Percentiles rank a stretch among this genome's conserved stretches.
Conservation (phyloP, 2,329 filamentous ascomycete genomes). For the Cryphonectria parasitica region DNA sequence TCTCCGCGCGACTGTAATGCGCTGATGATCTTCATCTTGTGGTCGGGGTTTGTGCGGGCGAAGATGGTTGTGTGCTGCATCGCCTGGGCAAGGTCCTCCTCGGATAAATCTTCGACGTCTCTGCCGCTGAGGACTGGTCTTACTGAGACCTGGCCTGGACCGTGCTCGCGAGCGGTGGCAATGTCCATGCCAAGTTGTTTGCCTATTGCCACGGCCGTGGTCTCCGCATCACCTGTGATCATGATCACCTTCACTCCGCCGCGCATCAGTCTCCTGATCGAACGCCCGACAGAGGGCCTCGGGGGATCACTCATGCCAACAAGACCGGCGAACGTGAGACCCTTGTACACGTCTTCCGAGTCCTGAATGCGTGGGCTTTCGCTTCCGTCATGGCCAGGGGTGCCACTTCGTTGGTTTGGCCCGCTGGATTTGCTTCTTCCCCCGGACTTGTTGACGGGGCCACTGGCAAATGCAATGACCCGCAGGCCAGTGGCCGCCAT, state of each 20-base stretch:
- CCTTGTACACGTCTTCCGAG: slow-evolving; percentile 75
- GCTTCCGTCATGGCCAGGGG: slow-evolving; percentile 48
- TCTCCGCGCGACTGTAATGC: slow-evolving; percentile 91
- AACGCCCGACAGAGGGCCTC: slow-evolving; percentile 83
- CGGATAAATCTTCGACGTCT: slow-evolving; percentile 90
- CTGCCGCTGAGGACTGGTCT: slow-evolving; percentile 82
- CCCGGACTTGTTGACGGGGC: slow-evolving; percentile 59
- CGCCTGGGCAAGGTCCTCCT: slow-evolving; percentile 79
- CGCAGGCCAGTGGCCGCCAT: slow-evolving; percentile 91
- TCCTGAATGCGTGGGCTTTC: slow-evolving; percentile 49
- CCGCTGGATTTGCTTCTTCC: slow-evolving; percentile 46
- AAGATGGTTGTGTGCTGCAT: slow-evolving; percentile 93
- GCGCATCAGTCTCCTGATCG: slow-evolving; percentile 87
- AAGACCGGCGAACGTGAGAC: slow-evolving; percentile 86
- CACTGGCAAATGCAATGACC: slow-evolving; percentile 92
- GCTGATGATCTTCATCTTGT: slow-evolving; percentile 95
- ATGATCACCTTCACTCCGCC: slow-evolving; percentile 97
- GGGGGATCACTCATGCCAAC: slow-evolving; percentile 98
- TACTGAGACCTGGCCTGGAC: slow-evolving; percentile 60
- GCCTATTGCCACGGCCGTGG: slow-evolving; percentile 91
- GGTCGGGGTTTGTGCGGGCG: slow-evolving; percentile 92
- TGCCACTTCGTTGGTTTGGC: slow-evolving; percentile 53
- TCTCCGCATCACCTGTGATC: slow-evolving; percentile 97
- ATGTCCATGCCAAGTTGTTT: slow-evolving; percentile 94
- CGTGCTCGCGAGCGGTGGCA: slow-evolving; percentile 55